Evolutionary conservation across 2,329 filamentous ascomycete genomes (phyloP).

Genomic region (Calonectria naviculata): DNA sequence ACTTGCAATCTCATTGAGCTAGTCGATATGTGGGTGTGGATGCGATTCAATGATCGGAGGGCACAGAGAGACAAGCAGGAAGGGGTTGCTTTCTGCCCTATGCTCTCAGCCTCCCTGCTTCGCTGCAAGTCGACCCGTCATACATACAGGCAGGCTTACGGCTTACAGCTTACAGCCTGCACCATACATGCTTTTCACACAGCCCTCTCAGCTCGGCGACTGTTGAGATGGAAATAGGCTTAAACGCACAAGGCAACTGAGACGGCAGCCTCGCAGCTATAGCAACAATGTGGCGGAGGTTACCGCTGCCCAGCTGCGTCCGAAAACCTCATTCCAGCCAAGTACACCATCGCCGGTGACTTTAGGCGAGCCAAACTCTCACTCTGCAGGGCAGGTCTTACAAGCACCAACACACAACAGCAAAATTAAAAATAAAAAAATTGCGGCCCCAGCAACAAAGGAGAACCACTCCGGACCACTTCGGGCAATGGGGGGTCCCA

Average conservation of each 20-base stretch:
- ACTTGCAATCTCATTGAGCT: background rate
- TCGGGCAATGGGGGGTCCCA: slow-evolving; percentile 28
- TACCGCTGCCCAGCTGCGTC: background rate
- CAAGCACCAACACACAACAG: background rate
- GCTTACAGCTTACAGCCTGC: background rate
- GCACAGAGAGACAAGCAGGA: background rate
- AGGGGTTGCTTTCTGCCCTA: slow-evolving; percentile 26
- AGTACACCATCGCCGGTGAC: slow-evolving; percentile 26
- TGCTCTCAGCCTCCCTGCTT: slow-evolving; percentile 15
- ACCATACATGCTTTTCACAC: background rate
- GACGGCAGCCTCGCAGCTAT: background rate
- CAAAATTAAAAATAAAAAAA: background rate
- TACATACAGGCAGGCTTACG: slow-evolving; percentile 5
- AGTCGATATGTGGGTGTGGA: background rate
- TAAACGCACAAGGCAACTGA: background rate
- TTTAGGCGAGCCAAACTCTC: slow-evolving; percentile 33
- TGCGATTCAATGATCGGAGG: slow-evolving; percentile 3
- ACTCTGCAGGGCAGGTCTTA: background rate
- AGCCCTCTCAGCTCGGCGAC: slow-evolving; percentile 23
- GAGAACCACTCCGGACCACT: slow-evolving; percentile 8
- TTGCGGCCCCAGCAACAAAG: slow-evolving; percentile 13
- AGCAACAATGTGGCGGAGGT: background rate
- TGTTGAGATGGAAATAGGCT: slow-evolving; percentile 8
- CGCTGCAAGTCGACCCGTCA: slow-evolving; percentile 11
- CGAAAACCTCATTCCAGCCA: slow-evolving; percentile 33